Percentiles rank a stretch among this genome's conserved stretches.
Evolutionary conservation across 331 rosid genomes (phyloP).

Genomic region (Malus hybrid): DNA sequence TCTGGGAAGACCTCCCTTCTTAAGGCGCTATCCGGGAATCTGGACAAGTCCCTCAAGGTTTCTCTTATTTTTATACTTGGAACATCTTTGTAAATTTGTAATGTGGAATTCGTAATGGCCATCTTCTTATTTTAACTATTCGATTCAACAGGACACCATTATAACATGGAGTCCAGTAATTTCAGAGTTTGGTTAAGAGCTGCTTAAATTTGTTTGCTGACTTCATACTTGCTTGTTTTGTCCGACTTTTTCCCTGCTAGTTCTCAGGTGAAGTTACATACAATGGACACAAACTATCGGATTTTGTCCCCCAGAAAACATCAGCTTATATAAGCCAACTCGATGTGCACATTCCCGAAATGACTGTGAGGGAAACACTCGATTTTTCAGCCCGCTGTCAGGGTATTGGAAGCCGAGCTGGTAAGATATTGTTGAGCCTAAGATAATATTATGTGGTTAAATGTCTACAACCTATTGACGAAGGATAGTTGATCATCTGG

Average conservation of each 20-base stretch:
- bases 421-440: background rate
- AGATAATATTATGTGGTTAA: background rate
- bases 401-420: conserved; percentile 31
- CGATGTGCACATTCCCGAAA: conserved; percentile 26
- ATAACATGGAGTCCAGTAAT: too few species aligned
- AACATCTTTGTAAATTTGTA: background rate
- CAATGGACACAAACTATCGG: conserved; percentile 29
- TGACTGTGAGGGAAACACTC: conserved; percentile 38
- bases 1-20: conserved; percentile 31
- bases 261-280: conserved; percentile 18
- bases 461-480: background rate
- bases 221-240: background rate
- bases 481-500: background rate
- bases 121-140: too few species aligned
- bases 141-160: too few species aligned
- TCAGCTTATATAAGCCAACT: conserved; percentile 36
- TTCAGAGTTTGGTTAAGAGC: too few species aligned
- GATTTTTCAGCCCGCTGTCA: conserved; percentile 38
- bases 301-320: conserved; percentile 32
- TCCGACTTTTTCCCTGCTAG: background rate
- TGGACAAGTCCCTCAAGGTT: conserved; percentile 31
- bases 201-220: background rate
- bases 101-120: background rate
- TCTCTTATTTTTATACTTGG: background rate
- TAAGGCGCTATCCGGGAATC: conserved; percentile 25